These are phyloP conservation scores for Violaceomyces palustris DNA, from an alignment of 1,284 basidiomycete genomes.

Conservation along the genomic window DNA sequence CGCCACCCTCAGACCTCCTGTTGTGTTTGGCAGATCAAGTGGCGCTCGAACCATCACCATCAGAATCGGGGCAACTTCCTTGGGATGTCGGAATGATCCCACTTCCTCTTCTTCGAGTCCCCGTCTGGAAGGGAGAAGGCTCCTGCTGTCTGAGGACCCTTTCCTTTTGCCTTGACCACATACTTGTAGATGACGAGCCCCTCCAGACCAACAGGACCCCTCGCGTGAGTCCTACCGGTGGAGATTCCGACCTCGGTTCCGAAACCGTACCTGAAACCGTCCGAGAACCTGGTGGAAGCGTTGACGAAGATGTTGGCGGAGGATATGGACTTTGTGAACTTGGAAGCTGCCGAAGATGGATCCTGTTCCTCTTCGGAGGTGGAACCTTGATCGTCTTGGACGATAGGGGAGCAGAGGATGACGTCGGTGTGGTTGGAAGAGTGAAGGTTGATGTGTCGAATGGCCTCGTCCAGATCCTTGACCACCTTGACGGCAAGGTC, in stretches of 20 bases:
- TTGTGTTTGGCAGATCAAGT: too few relatives aligned
- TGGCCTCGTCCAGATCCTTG: slow-evolving; percentile 67
- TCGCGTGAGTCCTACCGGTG: slow-evolving; percentile 91
- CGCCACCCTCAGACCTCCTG: too few relatives aligned
- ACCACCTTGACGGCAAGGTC: slow-evolving; percentile 67
- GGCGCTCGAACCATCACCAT: too few relatives aligned
- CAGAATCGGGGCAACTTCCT: slow-evolving; percentile 11
- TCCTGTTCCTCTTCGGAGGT: not conserved
- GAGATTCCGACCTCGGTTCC: slow-evolving; percentile 97
- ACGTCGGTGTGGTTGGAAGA: slow-evolving; percentile 92
- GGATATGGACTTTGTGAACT: slow-evolving; percentile 81
- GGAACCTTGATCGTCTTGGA: slow-evolving; percentile 40
- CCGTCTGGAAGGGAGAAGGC: slow-evolving; percentile 9
- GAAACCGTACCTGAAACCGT: slow-evolving; percentile 94
- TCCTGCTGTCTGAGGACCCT: slow-evolving; percentile 12
- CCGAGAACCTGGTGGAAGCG: slow-evolving; percentile 88
- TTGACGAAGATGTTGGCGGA: slow-evolving; percentile 91
- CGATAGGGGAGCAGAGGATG: slow-evolving; percentile 78
- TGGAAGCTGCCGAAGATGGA: slow-evolving; percentile 57
- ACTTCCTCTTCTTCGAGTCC: slow-evolving; percentile 3
- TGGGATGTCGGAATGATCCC: slow-evolving; percentile 10
- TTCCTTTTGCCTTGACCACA: slow-evolving; percentile 6
- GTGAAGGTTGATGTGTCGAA: slow-evolving; percentile 84
- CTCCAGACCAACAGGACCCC: slow-evolving; percentile 92
- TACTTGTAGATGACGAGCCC: slow-evolving; percentile 58